phyloP scores from a whole-genome alignment of 2,329 filamentous ascomycete genomes.

The Spiromastix sp. region DNA sequence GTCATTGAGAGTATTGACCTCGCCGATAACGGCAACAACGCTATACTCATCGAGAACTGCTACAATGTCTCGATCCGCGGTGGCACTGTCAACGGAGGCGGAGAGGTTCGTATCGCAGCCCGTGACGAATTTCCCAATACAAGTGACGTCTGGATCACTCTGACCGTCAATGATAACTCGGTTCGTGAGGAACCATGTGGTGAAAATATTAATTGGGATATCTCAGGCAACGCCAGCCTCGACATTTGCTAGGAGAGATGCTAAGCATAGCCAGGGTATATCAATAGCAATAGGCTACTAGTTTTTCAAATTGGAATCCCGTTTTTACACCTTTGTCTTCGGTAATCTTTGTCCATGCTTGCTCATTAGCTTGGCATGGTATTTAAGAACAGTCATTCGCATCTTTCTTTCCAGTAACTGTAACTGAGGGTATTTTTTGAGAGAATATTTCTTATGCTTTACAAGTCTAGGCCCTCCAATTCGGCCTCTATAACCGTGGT shows the following conservation, averaged over 20 bases:
- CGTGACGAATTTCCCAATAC: slow-evolving; percentile 46
- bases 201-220: slow-evolving; percentile 41
- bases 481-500: too few species aligned
- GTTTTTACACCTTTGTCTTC: neutral
- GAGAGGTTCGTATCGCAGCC: slow-evolving; percentile 45
- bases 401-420: too few species aligned
- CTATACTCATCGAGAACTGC: slow-evolving; percentile 51
- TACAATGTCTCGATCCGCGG: slow-evolving; percentile 43
- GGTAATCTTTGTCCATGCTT: too few species aligned
- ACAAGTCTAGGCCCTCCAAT: too few species aligned
- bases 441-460: too few species aligned
- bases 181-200: slow-evolving; percentile 47
- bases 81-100: slow-evolving; percentile 44
- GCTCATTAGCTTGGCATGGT: too few species aligned
- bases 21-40: slow-evolving; percentile 45
- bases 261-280: too few species aligned
- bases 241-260: slow-evolving; percentile 32
- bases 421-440: too few species aligned
- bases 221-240: slow-evolving; percentile 37
- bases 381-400: too few species aligned
- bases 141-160: slow-evolving; percentile 40
- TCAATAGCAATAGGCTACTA: neutral
- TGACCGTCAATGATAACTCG: slow-evolving; percentile 40
- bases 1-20: slow-evolving; percentile 42
- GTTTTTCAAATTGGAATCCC: neutral